Conservation (phyloP, 169 alveolate genomes). For the Plasmodium inui region DNA sequence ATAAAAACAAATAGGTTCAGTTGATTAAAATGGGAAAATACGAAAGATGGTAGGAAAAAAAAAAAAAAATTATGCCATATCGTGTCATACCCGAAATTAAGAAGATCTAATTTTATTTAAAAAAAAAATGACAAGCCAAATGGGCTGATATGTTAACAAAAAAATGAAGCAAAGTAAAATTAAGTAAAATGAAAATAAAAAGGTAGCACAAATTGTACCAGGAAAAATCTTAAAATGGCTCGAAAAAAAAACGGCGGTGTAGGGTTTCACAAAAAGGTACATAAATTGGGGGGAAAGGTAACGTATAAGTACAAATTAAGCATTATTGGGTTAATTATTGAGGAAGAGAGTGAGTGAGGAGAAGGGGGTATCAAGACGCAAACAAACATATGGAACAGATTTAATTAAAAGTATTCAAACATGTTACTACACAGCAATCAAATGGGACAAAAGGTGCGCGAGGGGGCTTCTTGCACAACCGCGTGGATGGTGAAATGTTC, state of each 20-base stretch:
- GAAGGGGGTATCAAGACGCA: not conserved
- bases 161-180: not conserved
- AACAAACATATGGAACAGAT: constrained; percentile 6
- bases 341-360: no score
- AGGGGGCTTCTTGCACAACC: not conserved
- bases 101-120: not conserved
- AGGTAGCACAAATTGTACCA: not conserved
- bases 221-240: constrained; percentile 8
- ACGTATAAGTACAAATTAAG: not conserved
- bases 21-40: not conserved
- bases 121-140: not conserved
- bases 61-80: not conserved
- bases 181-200: not conserved
- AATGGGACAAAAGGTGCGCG: not conserved
- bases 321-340: not conserved
- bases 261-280: not conserved
- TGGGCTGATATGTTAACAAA: not conserved
- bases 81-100: not conserved
- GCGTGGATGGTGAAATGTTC: not conserved
- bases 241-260: not conserved
- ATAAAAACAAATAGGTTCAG: not conserved
- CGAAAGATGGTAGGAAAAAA: not conserved
- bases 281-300: not conserved
- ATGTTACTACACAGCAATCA: constrained; percentile 16
- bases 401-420: not conserved